Evolutionary conservation across 805 yeast species (phyloP).

Genomic region (Scheffersomyces coipomensis): DNA sequence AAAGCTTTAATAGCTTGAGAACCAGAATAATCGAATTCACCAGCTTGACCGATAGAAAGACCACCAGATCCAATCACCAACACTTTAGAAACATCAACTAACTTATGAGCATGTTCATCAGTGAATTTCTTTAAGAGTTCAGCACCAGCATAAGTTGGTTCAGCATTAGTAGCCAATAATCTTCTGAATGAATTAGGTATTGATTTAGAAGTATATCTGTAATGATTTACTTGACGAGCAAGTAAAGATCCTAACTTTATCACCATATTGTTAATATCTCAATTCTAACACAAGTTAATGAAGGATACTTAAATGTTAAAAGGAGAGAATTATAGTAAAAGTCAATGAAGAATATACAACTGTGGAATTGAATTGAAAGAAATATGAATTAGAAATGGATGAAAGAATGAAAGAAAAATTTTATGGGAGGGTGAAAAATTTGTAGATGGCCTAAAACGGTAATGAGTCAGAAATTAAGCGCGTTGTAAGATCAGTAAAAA

Average conservation of each 20-base stretch:
- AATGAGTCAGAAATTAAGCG: constrained; percentile 33
- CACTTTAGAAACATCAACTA: constrained; percentile 85
- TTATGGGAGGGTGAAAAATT: constrained; percentile 14
- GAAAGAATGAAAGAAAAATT: constrained; percentile 4
- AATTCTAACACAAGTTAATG: no score
- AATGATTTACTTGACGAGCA: neutral
- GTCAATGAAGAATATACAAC: no score
- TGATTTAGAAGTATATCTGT: neutral
- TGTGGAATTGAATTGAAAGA: no score
- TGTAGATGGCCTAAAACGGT: constrained; percentile 22
- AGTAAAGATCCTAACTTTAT: neutral
- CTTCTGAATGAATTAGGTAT: neutral
- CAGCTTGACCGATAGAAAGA: constrained; percentile 95
- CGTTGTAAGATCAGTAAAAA: constrained; percentile 25
- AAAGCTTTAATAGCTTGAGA: constrained; percentile 97
- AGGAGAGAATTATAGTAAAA: no score
- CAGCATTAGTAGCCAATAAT: neutral
- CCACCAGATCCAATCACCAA: constrained; percentile 97
- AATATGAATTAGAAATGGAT: no score
- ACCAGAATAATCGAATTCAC: constrained; percentile 96
- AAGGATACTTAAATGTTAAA: no score
- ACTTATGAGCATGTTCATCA: constrained; percentile 58
- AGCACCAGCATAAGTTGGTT: constrained; percentile 55
- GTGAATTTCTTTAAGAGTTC: constrained; percentile 55
- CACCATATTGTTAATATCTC: no score